A percentile compares a stretch with the other conserved stretches of the same genome.
phyloP scores from a whole-genome alignment of 805 yeast genomes.

The Spathaspora girioi region DNA sequence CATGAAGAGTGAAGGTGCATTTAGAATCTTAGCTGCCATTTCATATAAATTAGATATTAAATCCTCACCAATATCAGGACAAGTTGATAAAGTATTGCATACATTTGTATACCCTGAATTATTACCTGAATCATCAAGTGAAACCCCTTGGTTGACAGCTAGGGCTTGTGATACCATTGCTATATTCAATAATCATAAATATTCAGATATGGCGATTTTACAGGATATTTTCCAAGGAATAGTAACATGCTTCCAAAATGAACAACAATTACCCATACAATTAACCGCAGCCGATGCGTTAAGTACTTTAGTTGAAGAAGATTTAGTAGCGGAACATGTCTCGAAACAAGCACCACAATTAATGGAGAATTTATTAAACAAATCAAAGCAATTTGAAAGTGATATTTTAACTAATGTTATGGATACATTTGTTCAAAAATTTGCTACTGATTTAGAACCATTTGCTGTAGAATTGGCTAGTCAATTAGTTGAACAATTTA shows the following conservation, averaged over 20 bases:
- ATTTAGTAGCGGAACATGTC: slow-evolving; percentile 37
- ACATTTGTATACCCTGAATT: slow-evolving; percentile 41
- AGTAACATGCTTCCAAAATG: slow-evolving; percentile 35
- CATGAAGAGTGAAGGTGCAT: slow-evolving; percentile 39
- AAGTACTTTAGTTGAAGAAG: slow-evolving; percentile 45
- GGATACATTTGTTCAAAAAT: slow-evolving; percentile 44
- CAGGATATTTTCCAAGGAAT: slow-evolving; percentile 40
- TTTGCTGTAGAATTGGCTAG: slow-evolving; percentile 39
- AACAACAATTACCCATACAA: slow-evolving; percentile 46
- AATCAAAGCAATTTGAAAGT: slow-evolving; percentile 41
- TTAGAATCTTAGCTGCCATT: slow-evolving; percentile 38
- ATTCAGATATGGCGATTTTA: slow-evolving; percentile 29
- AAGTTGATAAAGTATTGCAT: slow-evolving; percentile 35
- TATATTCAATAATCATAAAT: slow-evolving; percentile 30
- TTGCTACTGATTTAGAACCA: slow-evolving; percentile 40
- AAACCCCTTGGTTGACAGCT: slow-evolving; percentile 41
- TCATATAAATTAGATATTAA: slow-evolving; percentile 35
- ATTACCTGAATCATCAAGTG: slow-evolving; percentile 21
- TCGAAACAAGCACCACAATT: slow-evolving; percentile 43
- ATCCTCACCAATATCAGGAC: slow-evolving; percentile 35
- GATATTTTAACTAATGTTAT: slow-evolving; percentile 42
- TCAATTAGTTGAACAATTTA: slow-evolving; percentile 69
- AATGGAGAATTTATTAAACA: slow-evolving; percentile 41
- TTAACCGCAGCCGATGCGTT: slow-evolving; percentile 53
- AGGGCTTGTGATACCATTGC: slow-evolving; percentile 46